Percentiles rank a stretch among this genome's conserved stretches.
Conservation (phyloP, 2,329 filamentous ascomycete species). For the Fusarium subglutinans region DNA sequence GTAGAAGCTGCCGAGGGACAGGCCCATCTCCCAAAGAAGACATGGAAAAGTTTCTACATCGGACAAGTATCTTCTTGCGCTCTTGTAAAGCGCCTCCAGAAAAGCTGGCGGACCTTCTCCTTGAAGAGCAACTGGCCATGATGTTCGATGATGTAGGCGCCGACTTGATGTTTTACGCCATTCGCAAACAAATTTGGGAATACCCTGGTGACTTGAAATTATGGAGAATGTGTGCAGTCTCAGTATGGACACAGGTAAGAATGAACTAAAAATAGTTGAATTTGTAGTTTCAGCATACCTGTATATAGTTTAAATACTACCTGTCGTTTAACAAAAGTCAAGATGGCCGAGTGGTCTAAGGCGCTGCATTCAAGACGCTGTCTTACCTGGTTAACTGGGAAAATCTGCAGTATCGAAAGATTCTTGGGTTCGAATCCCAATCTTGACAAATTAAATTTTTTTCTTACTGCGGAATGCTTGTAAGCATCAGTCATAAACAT, state of each 20-base stretch:
- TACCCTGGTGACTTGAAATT: no score
- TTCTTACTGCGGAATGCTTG: no score
- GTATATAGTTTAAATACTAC: no score
- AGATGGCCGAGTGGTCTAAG: conserved; percentile 3
- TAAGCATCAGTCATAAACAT: no score
- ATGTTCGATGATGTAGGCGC: neutral
- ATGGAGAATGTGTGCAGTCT: no score
- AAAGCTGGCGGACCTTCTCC: neutral
- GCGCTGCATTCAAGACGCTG: neutral
- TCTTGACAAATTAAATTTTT: neutral
- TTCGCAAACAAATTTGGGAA: no score
- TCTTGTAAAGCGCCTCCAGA: accelerated
- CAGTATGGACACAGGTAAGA: no score
- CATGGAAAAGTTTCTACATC: no score
- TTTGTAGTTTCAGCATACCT: no score
- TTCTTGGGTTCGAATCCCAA: conserved; percentile 19
- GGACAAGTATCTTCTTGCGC: neutral
- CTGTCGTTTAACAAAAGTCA: no score
- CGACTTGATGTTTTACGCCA: neutral
- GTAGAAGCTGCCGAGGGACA: neutral
- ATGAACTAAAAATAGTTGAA: no score
- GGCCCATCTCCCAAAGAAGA: neutral
- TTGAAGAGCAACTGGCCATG: neutral
- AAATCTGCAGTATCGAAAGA: neutral
- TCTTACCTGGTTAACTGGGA: neutral